Base-by-base conservation (phyloP, 208 protist species). In the Crithidia expoeki region DNA sequence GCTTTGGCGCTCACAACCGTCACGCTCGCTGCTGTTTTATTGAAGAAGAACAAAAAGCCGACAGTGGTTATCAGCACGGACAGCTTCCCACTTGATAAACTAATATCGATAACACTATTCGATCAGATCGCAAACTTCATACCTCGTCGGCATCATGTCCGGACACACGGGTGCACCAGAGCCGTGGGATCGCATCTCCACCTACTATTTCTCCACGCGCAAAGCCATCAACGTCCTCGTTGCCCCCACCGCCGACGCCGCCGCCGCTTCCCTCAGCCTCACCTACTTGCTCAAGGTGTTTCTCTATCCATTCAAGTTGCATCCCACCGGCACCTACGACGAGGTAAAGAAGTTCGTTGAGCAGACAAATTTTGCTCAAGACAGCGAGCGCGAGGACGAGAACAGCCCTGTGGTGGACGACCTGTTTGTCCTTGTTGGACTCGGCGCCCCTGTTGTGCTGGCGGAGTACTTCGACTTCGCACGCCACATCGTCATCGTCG, bases 361-460 rank as follows among this genome's bases (percentile, higher is more conserved):
- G 51, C 79, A 82, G 21, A 81, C 79, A 14, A 92, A 85, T 69
- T 62, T 81, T 32, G 83, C 76, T 0, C 87, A 95, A 50, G 86
- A 92, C 33, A 79, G 74, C 49, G 78, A 84, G 30, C 56, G 75
- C 11, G 47, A 70, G 2, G 68, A 71, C 1, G 78, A 81, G 12
- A 61, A 21, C 34, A 46, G 58, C 19, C 62, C 70, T 4, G 49
- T 71, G 25, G 38, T 76, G 19, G 78, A 79, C 21, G 92, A 96
- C 66, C 74, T 93, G 25, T 96, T 93, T 65, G 23, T 96, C 9
- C 80, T 96, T 19, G 71, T 96, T 33, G 92, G 92, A 42, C 76
- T 94, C 32, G 92, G 92, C 19, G 88, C 78, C 1, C 60, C 87
- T 0, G 68, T 94, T 5, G 49, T 66, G 28, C 72, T 96, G 14